Evolutionary conservation across 2,329 filamentous ascomycete species (phyloP).

Genomic region (Penicillium sclerotiorum): DNA sequence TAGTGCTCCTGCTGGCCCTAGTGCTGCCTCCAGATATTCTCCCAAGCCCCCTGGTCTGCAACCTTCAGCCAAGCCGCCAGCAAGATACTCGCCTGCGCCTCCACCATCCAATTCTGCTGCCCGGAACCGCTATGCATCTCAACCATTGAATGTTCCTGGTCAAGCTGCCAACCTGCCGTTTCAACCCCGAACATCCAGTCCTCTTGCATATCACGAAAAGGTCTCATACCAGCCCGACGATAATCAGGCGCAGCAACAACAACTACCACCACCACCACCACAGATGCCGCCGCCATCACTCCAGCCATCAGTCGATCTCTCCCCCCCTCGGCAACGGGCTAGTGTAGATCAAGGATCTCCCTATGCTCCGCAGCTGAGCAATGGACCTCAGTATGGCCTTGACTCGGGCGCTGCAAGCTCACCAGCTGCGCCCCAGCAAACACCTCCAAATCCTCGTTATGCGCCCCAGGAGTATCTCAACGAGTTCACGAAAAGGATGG

Average conservation of each 20-base stretch:
- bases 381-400: conserved; percentile 5
- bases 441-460: conserved; percentile 34
- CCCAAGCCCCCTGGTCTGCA: conserved; percentile 41
- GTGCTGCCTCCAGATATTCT: conserved; percentile 44
- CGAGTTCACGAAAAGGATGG: conserved; percentile 35
- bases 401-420: conserved; percentile 11
- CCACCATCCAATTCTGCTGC: conserved; percentile 33
- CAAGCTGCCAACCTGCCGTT: conserved; percentile 50
- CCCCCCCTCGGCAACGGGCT: conserved; percentile 26
- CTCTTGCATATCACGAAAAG: conserved; percentile 57
- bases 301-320: conserved; percentile 26
- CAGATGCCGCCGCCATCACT: conserved; percentile 24
- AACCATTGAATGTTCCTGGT: conserved; percentile 32
- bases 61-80: conserved; percentile 36
- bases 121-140: conserved; percentile 45
- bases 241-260: conserved; percentile 15
- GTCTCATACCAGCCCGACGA: conserved; percentile 35
- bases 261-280: too few relatives aligned
- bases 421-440: conserved; percentile 20
- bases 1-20: conserved; percentile 32
- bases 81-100: conserved; percentile 51
- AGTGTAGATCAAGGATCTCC: conserved; percentile 23
- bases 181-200: conserved; percentile 66
- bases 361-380: conserved; percentile 13
- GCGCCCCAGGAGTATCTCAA: conserved; percentile 36